Conservation (phyloP, 352 stramenopile genomes). For the Phytophthora pini region DNA sequence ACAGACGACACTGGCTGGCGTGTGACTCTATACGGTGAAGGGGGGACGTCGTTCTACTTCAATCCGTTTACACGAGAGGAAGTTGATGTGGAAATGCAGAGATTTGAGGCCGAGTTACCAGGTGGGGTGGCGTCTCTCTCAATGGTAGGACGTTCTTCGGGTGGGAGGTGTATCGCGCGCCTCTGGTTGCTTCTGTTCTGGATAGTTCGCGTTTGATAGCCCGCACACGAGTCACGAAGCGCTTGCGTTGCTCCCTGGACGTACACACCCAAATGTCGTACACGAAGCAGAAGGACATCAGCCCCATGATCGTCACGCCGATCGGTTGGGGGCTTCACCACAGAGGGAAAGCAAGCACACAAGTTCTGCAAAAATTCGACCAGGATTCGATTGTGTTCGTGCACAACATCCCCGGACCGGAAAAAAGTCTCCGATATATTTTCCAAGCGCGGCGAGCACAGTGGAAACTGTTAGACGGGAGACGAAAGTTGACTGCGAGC, state of each 20-base stretch:
- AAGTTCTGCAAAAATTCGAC: slow-evolving; percentile 39
- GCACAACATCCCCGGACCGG: slow-evolving; percentile 26
- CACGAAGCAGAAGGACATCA: slow-evolving; percentile 34
- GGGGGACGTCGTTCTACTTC: slow-evolving; percentile 35
- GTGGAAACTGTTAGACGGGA: slow-evolving; percentile 19
- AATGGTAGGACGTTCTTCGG: slow-evolving; percentile 31
- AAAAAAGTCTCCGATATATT: slow-evolving; percentile 19
- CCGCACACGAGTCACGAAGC: slow-evolving; percentile 17
- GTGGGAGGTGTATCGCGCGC: slow-evolving; percentile 31
- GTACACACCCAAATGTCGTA: slow-evolving; percentile 22
- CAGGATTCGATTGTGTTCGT: slow-evolving; percentile 35
- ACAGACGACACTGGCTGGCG: slow-evolving; percentile 13
- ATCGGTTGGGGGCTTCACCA: slow-evolving; percentile 36
- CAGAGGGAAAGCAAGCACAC: slow-evolving; percentile 15
- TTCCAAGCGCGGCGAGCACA: slow-evolving; percentile 26
- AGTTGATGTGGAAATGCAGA: slow-evolving; percentile 21
- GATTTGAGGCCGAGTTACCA: slow-evolving; percentile 24
- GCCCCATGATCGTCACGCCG: slow-evolving; percentile 27
- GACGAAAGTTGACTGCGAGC: slow-evolving; percentile 23
- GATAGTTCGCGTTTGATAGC: slow-evolving; percentile 25
- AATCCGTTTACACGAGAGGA: slow-evolving; percentile 28
- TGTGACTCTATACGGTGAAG: slow-evolving; percentile 22
- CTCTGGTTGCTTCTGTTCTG: slow-evolving; percentile 29
- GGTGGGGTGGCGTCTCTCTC: slow-evolving; percentile 1
- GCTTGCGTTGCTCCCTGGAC: slow-evolving; percentile 21